Conservation (phyloP, 805 yeast genomes). For the Ogataea ganodermae region DNA sequence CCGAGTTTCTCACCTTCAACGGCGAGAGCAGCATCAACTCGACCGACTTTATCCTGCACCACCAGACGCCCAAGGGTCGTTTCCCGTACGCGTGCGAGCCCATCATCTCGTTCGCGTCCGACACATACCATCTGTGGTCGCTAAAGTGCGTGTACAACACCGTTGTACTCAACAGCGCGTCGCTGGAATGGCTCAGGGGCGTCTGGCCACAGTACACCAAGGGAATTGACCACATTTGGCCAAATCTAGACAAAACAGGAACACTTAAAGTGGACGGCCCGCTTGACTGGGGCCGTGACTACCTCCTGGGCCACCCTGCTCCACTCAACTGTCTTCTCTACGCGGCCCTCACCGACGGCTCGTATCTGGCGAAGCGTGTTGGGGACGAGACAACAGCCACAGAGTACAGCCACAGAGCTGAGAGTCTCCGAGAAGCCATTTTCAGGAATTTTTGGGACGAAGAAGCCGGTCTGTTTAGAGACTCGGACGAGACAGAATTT, state of each 20-base stretch:
- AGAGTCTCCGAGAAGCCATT: not conserved
- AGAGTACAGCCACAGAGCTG: not conserved
- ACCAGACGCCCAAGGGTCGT: constrained; percentile 1
- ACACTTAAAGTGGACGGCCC: constrained; percentile 2
- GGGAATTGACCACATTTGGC: constrained; percentile 1
- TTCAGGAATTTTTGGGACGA: constrained; percentile 3
- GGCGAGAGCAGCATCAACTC: constrained; percentile 5
- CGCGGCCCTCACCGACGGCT: constrained; percentile 1
- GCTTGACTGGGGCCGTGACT: constrained; percentile 6
- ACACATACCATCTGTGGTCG: constrained; percentile 7
- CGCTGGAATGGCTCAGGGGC: not conserved
- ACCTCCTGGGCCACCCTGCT: constrained; percentile 5
- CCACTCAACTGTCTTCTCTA: constrained; percentile 2
- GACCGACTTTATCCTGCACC: constrained; percentile 4
- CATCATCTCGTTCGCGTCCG: constrained; percentile 1
- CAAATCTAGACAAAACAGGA: constrained; percentile 1
- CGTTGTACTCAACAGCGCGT: constrained; percentile 1
- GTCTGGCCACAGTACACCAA: constrained; percentile 4
- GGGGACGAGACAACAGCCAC: not conserved
- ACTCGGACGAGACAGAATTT: not conserved
- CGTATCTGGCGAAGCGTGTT: not conserved
- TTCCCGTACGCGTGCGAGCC: constrained; percentile 7
- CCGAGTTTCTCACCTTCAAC: constrained; percentile 5
- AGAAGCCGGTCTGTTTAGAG: not conserved
- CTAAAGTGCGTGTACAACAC: constrained; percentile 6